Evolutionary conservation across 1,139 yeast genomes (phyloP).

Genomic region (Hansenula lynferdii): DNA sequence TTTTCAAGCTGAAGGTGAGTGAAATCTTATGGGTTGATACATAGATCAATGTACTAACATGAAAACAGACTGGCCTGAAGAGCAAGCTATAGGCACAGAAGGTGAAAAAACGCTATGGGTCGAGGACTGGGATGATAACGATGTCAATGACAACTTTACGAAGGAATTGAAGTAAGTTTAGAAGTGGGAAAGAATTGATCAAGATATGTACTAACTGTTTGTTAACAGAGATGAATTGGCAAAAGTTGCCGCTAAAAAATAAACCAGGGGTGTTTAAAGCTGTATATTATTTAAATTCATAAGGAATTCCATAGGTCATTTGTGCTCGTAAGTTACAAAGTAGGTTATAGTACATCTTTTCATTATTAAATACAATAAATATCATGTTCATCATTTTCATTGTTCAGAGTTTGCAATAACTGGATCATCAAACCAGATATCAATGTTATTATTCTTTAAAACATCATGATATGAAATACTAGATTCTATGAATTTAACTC

Average conservation of each 20-base stretch:
- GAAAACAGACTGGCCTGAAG: conserved; percentile 43
- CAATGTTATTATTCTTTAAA: conserved; percentile 36
- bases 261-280: neutral
- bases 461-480: conserved; percentile 41
- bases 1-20: conserved; percentile 64
- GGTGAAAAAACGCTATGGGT: conserved; percentile 68
- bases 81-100: conserved; percentile 35
- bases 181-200: too few species aligned
- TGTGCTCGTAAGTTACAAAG: too few species aligned
- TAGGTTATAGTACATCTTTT: too few species aligned
- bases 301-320: too few species aligned
- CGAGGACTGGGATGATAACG: conserved; percentile 92
- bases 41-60: neutral
- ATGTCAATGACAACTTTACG: conserved; percentile 76
- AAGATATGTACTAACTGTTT: conserved; percentile 6
- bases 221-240: conserved; percentile 22
- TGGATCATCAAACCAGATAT: conserved; percentile 25
- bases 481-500: conserved; percentile 37
- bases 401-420: conserved; percentile 4
- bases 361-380: too few species aligned
- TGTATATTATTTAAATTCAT: too few species aligned
- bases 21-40: too few species aligned
- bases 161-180: conserved; percentile 55
- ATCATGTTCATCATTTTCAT: too few species aligned
- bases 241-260: conserved; percentile 23